Evolutionary conservation across 305 asterid species (phyloP), one percentile per base, ranked within the genome.

Genomic region (Ajuga reptans): DNA sequence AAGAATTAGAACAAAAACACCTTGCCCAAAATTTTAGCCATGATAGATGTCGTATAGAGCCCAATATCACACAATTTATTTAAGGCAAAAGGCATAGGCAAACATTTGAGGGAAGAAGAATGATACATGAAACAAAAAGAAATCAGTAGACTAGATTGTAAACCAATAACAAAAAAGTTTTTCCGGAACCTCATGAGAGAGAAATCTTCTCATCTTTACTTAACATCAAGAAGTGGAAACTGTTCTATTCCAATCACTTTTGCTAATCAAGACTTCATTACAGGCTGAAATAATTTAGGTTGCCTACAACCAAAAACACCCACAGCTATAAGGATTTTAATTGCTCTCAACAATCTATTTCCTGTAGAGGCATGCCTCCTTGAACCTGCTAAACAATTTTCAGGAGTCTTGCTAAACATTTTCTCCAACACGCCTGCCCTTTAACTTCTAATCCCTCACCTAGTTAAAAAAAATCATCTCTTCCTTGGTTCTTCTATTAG

Each of bases 1-100:
- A 29, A 53, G 73, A 60, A 63, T 63, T 31, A 62, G 27, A 74
- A 58, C 15, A 14, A 74, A 39, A 64, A 51, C 54, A 27, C 61
- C 71, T 24, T 52, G 51, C 36, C 62, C 59, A 33, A 70, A n/a
- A 17, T 42, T 47, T 43, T 51, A 27, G 51, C 41, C 11, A 62
- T 65, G 45, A 39, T 55, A 33, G 24, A 50, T 3, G 6, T 51
- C 56, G 58, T 57, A 42, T 17, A 52, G 59, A 37, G 61, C 56
- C 21, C 63, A 57, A 39, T 0, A 14, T 57, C 47, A 57, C 46
- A 36, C 18, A 29, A 31, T 55, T n/a, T 6, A 29, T 41, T 24
- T 8, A 64, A 21, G 43, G 64, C 27, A 41, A 62, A n/a, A n/a
- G n/a, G n/a, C n/a, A n/a, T 10, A 18, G 41, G 47, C 21, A 58